phyloP scores from a whole-genome alignment of 331 rosid species.

The Erythrophleum ivorense region DNA sequence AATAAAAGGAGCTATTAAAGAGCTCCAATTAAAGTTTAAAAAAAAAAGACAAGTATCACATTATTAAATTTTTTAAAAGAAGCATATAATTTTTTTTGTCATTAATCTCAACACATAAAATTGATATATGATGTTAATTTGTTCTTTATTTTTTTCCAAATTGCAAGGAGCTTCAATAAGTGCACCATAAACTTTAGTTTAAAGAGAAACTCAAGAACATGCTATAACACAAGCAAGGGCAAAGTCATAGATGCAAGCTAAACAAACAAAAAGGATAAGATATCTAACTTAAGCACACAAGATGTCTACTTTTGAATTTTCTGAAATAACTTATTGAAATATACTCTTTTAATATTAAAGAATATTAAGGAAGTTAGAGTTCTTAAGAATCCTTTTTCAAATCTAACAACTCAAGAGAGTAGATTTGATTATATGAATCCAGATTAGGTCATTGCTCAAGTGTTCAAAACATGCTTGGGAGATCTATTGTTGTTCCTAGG shows the following conservation, averaged over 20 bases:
- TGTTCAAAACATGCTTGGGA: too few species aligned
- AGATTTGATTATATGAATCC: not conserved
- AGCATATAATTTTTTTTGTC: too few species aligned
- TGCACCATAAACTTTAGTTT: not conserved
- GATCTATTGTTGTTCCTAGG: too few species aligned
- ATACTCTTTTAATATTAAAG: not conserved
- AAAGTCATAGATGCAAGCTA: not conserved
- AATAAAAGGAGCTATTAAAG: not conserved
- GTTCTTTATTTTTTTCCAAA: not conserved
- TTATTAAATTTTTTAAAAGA: too few species aligned
- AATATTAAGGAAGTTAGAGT: not conserved
- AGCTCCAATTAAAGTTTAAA: not conserved
- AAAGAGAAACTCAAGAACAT: not conserved
- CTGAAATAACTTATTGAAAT: not conserved
- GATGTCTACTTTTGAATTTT: not conserved
- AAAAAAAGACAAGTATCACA: not conserved
- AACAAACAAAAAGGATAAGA: not conserved
- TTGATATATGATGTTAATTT: too few species aligned
- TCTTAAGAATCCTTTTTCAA: not conserved
- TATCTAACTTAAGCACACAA: not conserved
- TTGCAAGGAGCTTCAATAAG: not conserved
- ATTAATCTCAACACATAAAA: too few species aligned
- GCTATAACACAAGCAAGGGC: not conserved
- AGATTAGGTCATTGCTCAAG: too few species aligned
- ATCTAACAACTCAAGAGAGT: too few species aligned